Conservation (phyloP, 192 early-diverging fungal species). For the Backusella morwellensis region DNA sequence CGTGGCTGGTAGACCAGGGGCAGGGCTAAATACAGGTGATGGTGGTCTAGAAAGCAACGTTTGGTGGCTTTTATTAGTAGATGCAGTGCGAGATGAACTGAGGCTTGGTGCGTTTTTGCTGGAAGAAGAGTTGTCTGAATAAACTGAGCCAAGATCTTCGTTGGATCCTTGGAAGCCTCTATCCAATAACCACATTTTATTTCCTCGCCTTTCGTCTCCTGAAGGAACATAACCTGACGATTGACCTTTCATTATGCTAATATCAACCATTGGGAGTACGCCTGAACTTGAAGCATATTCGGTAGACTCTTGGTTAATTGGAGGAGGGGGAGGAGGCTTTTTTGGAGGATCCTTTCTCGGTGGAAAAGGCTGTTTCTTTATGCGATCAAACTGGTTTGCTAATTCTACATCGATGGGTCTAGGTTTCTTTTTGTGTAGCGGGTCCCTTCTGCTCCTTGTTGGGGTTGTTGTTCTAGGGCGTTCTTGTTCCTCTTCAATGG, state of each 20-base stretch:
- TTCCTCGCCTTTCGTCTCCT: conserved; percentile 12
- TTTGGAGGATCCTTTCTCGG: neutral
- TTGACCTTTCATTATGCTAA: neutral
- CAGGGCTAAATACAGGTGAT: conserved; percentile 27
- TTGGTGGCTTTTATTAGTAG: conserved; percentile 16
- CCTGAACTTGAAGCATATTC: conserved; percentile 5
- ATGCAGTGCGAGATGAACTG: conserved; percentile 19
- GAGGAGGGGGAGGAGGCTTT: neutral
- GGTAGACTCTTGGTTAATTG: neutral
- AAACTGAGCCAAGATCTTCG: conserved; percentile 15
- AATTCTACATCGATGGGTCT: conserved; percentile 25
- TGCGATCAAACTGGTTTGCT: conserved; percentile 11
- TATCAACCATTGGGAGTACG: conserved; percentile 10
- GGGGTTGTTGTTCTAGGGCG: conserved; percentile 17
- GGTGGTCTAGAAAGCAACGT: conserved; percentile 25
- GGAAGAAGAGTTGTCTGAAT: conserved; percentile 11
- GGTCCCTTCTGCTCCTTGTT: neutral
- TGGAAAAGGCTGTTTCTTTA: neutral
- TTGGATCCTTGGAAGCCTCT: neutral
- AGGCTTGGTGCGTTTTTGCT: conserved; percentile 27
- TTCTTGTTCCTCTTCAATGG: neutral
- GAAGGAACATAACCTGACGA: neutral
- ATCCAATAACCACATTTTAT: neutral
- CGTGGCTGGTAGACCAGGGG: conserved; percentile 25
- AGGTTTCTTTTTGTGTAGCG: neutral